Evolutionary conservation across 2,329 filamentous ascomycete genomes (phyloP).

Genomic region (Metarhizium brunneum): DNA sequence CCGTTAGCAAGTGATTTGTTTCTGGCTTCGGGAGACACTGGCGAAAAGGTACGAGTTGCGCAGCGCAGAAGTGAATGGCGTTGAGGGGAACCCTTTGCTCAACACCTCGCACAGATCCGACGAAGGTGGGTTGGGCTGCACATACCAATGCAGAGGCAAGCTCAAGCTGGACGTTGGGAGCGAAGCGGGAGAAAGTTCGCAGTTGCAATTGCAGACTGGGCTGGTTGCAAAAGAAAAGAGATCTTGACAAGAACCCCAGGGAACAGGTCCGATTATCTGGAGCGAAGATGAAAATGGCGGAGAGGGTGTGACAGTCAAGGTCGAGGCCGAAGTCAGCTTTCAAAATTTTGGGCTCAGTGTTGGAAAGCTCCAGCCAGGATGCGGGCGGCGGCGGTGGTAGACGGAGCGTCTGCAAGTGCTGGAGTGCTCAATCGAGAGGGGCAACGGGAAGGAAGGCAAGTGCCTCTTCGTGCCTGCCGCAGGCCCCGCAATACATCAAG

Average conservation of each 20-base stretch:
- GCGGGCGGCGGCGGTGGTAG: not conserved
- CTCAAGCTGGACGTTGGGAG: constrained; percentile 5
- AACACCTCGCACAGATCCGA: not conserved
- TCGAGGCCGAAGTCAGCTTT: constrained; percentile 8
- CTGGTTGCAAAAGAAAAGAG: not conserved
- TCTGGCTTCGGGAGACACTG: not conserved
- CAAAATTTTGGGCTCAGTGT: constrained; percentile 12
- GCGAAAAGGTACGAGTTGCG: not conserved
- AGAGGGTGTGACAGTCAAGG: constrained; percentile 6
- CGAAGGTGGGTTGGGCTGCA: constrained; percentile 1
- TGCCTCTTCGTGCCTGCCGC: not conserved
- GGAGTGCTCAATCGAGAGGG: not conserved
- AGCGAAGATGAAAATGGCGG: constrained; percentile 1
- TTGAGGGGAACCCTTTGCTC: not conserved
- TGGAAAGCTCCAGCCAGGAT: constrained; percentile 10
- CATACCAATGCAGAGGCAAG: constrained; percentile 9
- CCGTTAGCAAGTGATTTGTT: not conserved
- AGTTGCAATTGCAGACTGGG: constrained; percentile 4
- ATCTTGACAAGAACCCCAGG: not conserved
- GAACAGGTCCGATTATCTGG: constrained; percentile 1
- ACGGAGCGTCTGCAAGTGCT: constrained; percentile 4
- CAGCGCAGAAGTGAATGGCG: not conserved
- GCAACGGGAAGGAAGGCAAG: not conserved
- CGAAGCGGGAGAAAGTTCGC: not conserved
- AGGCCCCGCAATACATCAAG: not conserved